These are phyloP conservation scores for Malus asiatica DNA, from an alignment of 306 rosid species.

Conservation along the genomic window DNA sequence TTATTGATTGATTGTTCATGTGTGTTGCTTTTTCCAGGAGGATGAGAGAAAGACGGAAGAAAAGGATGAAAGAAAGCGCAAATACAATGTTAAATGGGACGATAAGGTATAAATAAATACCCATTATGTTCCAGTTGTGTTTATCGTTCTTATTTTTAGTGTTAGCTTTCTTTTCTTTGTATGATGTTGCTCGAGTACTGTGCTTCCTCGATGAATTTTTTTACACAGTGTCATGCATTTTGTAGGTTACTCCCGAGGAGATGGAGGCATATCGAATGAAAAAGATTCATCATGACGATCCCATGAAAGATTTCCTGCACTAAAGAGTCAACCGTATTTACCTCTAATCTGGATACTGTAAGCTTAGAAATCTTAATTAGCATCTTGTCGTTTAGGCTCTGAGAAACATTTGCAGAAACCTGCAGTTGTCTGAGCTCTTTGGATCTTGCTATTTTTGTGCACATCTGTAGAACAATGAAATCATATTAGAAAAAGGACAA, in stretches of 20 bases:
- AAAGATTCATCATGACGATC: constrained; percentile 45
- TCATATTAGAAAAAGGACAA: too few species aligned
- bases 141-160: too few species aligned
- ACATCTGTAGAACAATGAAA: not conserved
- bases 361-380: not conserved
- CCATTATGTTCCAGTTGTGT: not conserved
- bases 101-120: constrained; percentile 31
- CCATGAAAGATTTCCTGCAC: constrained; percentile 40
- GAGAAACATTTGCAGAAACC: not conserved
- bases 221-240: not conserved
- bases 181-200: not conserved
- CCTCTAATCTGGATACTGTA: not conserved
- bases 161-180: too few species aligned
- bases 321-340: not conserved
- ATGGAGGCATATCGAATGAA: constrained; percentile 51
- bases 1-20: not conserved
- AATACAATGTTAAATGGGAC: constrained; percentile 47
- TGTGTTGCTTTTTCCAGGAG: constrained; percentile 32
- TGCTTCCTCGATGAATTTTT: not conserved
- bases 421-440: not conserved
- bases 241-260: constrained; percentile 43
- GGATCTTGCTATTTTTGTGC: not conserved
- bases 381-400: not conserved
- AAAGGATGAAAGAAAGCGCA: constrained; percentile 53
- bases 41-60: constrained; percentile 46